Evolutionary conservation across 768 basidiomycete genomes (phyloP), one percentile per base, ranked within the genome.

Genomic region (Termitomyces sp.): DNA sequence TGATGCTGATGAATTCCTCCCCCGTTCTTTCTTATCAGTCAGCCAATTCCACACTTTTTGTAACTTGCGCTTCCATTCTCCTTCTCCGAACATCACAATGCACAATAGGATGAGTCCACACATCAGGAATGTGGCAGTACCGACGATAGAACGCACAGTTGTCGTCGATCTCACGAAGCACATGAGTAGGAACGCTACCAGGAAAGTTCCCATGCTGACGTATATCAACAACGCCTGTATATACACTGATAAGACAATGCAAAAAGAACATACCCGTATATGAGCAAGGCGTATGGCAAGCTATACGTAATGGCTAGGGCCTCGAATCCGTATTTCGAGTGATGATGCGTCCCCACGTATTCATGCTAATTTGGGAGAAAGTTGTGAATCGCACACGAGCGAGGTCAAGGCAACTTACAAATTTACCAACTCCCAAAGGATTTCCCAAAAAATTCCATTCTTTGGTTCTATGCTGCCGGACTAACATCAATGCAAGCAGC

Each of bases 401-500:
- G n/a, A n/a, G n/a, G n/a, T n/a, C n/a, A n/a, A n/a, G n/a, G n/a
- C 20, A 25, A 25, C 20, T 25, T 25, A 25, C 20, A n/a, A n/a
- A n/a, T n/a, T n/a, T n/a, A n/a, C n/a, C n/a, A n/a, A n/a, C n/a
- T n/a, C n/a, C n/a, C n/a, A n/a, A n/a, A n/a, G n/a, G n/a, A n/a
- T n/a, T n/a, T n/a, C n/a, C n/a, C n/a, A n/a, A n/a, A n/a, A n/a
- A n/a, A n/a, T n/a, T n/a, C n/a, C n/a, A n/a, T n/a, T n/a, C n/a
- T n/a, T n/a, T n/a, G 0, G 70, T 70, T 32, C 76, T 77, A 59
- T 76, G 75, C 55, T 80, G 76, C 1, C 79, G 75, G 50, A 77
- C 71, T 8, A 84, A 75, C 20, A 79, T 65, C 45, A 80, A 64
- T 15, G 77, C 77, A 11, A 81, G 71, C 29, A 83, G 1, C 20